Evolutionary conservation across 2,329 filamentous ascomycete species (phyloP), one percentile per base, ranked within the genome.

Genomic region (Grosmannia serpens): DNA sequence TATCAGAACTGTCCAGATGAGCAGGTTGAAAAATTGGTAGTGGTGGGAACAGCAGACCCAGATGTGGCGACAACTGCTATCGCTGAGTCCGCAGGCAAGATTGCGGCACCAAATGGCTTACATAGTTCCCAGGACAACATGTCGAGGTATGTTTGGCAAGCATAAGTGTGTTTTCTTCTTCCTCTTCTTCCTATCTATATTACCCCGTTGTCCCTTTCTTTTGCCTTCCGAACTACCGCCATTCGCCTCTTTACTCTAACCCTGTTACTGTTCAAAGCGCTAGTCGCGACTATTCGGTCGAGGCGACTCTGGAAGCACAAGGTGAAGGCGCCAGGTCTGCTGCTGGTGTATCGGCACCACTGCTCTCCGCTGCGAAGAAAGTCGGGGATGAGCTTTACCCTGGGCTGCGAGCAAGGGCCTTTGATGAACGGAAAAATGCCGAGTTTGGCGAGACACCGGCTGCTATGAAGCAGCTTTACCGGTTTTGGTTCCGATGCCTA

Each of bases 401-500:
- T 17, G 65, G 76, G 55, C 69, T 79, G 50, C 71, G 71, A 44
- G 63, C 67, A 22, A 69, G 69, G 58, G 74, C 73, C 3, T 65
- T 78, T 46, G 68, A 70, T 31, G 63, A 73, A 59, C 70, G 76
- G 58, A 65, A 68, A 38, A 57, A 61, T 6, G 69, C 70, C 38
- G 62, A 68, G 29, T 38, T 65, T 22, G 69, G 71, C 53, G 70
- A 76, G 58, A 71, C 69, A 46, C 78, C 80, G 54, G 73, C 76
- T 61, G 78, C 84, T 66, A 84, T 87, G 77, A 78, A 82, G 67
- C 77, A 83, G 60, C 78, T 89, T 33, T 90, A 89, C 73, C 79
- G 84, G 63, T 88, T 88, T 73, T 91, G 87, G 86, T 83, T 83
- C 24, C 81, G 86, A 69, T 88, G 87, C 67, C 77, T 91, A 62